Conservation (phyloP, 805 yeast genomes). For the Lachancea quebecensis region DNA sequence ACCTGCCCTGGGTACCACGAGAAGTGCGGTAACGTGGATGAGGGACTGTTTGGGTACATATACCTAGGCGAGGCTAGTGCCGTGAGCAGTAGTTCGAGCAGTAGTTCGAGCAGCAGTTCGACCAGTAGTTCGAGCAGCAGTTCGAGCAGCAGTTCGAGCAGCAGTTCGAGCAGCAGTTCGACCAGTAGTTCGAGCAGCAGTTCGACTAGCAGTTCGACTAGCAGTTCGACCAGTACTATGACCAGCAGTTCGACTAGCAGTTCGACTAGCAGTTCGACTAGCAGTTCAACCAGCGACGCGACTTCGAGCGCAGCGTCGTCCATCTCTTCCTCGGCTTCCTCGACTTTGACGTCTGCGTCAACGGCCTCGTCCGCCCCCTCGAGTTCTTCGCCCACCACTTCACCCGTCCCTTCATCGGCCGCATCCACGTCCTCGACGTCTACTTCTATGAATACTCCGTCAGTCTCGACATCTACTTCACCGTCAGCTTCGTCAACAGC, state of each 20-base stretch:
- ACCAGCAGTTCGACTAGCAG: constrained; percentile 2
- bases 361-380: constrained; percentile 10
- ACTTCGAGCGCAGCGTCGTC: background rate
- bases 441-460: too few relatives aligned
- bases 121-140: background rate
- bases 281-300: constrained; percentile 2
- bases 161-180: too few relatives aligned
- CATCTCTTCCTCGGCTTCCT: background rate
- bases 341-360: constrained; percentile 9
- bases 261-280: constrained; percentile 3
- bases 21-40: constrained; percentile 19
- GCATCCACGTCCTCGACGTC: too few relatives aligned
- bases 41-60: constrained; percentile 21
- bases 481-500: constrained; percentile 12
- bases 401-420: constrained; percentile 2
- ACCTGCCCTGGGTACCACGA: constrained; percentile 27
- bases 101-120: background rate
- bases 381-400: constrained; percentile 1
- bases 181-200: background rate
- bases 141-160: background rate
- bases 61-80: constrained; percentile 10
- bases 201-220: constrained; percentile 1
- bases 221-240: background rate
- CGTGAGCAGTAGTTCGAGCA: constrained; percentile 3
- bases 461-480: constrained; percentile 6